Base-by-base conservation (phyloP, 2,329 filamentous ascomycete genomes). In the Colletotrichum somersetense region DNA sequence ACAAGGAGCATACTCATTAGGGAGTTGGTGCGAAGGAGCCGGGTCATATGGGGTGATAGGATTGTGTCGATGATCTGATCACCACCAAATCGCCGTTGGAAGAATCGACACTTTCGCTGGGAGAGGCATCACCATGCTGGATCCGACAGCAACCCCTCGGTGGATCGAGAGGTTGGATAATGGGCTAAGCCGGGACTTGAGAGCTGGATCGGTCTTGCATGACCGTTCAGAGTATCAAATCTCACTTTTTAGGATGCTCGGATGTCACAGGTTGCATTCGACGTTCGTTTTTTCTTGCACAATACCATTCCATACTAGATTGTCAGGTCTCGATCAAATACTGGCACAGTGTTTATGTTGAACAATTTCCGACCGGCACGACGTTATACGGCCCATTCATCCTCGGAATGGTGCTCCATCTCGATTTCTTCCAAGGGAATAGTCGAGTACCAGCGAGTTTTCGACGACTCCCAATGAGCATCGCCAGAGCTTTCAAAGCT, bases 181-280 rank as follows among this genome's bases (percentile, higher is more conserved):
- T 72, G 62, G 20, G 55, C 56, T 42, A 44, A n/a, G 26, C 18
- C 20, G 30, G 53, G 59, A n/a, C 35, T 44, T 6, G 38, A 44
- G 30, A 23, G 66, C 12, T 46, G 52, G 44, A 30, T 38, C 40
- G 55, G 46, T 38, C 20, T n/a, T 61, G 33, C 10, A 58, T 26
- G 48, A 30, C 38, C 56, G 33, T 38, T 20, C 26, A 26, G 33
- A 53, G 33, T 35, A 46, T 62, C 23, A 57, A 46, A 44, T n/a
- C 26, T 42, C 44, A 65, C 33, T 40, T n/a, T 33, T 65, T 35
- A 30, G 33, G 55, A 56, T 64, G 61, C 40, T 70, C 61, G 55
- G 63, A 52, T 65, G 70, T 64, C 70, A 65, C 66, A 63, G 70
- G 70, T 50, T 72, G 70, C 59, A 64, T 57, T 61, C 55, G 66